phyloP scores from a whole-genome alignment of 2,329 filamentous ascomycete genomes.

The Ilyonectria destructans region DNA sequence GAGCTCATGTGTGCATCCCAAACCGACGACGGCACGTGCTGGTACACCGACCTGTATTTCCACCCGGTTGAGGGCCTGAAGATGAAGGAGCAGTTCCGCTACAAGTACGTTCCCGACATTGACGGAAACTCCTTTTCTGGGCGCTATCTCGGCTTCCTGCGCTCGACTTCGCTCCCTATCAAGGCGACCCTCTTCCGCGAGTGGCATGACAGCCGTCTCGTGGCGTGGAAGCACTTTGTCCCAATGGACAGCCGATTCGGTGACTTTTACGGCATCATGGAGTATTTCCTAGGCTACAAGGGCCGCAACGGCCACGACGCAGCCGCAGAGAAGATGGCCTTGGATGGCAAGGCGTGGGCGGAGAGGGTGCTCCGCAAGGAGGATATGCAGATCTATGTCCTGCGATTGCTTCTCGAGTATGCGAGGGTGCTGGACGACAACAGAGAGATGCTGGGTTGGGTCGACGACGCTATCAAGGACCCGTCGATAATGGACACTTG shows the following conservation, averaged over 20 bases:
- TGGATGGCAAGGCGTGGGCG: constrained; percentile 78
- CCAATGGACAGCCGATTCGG: constrained; percentile 83
- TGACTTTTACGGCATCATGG: constrained; percentile 81
- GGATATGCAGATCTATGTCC: constrained; percentile 82
- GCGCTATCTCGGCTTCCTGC: constrained; percentile 79
- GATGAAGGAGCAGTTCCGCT: constrained; percentile 69
- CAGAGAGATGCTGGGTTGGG: constrained; percentile 70
- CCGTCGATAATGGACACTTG: constrained; percentile 53
- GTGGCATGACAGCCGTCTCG: constrained; percentile 84
- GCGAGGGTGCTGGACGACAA: constrained; percentile 69
- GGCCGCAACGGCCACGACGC: constrained; percentile 67
- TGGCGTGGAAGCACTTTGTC: constrained; percentile 86
- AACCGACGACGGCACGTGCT: constrained; percentile 58
- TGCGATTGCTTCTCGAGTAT: constrained; percentile 77
- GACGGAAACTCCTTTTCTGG: constrained; percentile 83
- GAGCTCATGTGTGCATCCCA: constrained; percentile 67
- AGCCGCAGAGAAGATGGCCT: constrained; percentile 76
- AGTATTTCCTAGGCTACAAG: constrained; percentile 79
- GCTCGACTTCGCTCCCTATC: constrained; percentile 79
- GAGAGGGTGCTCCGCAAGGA: constrained; percentile 78
- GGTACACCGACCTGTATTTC: constrained; percentile 67
- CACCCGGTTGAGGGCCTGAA: constrained; percentile 57
- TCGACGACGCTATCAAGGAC: constrained; percentile 63
- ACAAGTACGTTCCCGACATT: constrained; percentile 83
- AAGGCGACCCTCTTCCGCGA: constrained; percentile 86